Percentiles rank a stretch among this genome's conserved stretches.
Evolutionary conservation across 768 basidiomycete genomes (phyloP).

Genomic region (Rubroboletus satanas): DNA sequence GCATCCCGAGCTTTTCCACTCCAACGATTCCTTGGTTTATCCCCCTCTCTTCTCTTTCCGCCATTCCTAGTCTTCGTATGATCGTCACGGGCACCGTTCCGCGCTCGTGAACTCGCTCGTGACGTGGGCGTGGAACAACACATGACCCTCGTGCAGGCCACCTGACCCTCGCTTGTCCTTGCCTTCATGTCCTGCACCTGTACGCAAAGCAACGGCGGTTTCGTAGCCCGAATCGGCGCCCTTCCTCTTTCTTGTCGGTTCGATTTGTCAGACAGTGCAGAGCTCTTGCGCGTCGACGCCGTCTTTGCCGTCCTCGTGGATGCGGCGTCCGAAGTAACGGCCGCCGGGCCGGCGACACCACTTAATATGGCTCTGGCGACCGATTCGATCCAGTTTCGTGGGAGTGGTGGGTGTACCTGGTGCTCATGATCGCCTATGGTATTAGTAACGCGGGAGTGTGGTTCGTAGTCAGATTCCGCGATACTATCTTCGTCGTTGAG

Average conservation of each 20-base stretch:
- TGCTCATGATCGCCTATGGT: conserved; percentile 32
- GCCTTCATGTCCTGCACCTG: conserved; percentile 33
- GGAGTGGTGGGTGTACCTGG: conserved; percentile 48
- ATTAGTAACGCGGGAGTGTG: conserved; percentile 19
- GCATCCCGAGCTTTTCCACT: conserved; percentile 31
- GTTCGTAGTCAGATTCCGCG: conserved; percentile 18
- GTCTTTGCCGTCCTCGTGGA: conserved; percentile 22
- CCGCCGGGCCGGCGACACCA: conserved; percentile 39
- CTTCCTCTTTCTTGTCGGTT: conserved; percentile 22
- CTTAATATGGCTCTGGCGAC: conserved; percentile 65
- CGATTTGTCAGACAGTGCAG: conserved; percentile 25
- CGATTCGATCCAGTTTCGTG: conserved; percentile 65
- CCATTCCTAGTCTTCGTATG: conserved; percentile 8
- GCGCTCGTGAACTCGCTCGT: conserved; percentile 47
- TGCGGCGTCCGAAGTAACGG: conserved; percentile 29
- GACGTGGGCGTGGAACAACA: conserved; percentile 72
- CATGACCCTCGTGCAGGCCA: conserved; percentile 54
- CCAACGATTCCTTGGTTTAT: conserved; percentile 19
- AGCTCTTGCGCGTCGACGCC: conserved; percentile 23
- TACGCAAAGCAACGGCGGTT: conserved; percentile 34
- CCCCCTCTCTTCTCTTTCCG: conserved; percentile 25
- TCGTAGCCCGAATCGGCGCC: conserved; percentile 2
- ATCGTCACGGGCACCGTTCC: conserved; percentile 24
- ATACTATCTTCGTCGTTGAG: conserved; percentile 33
- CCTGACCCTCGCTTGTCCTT: conserved; percentile 29